Evolutionary conservation across 169 alveolate genomes (phyloP).

Genomic region (Cryptosporidium meleagridis): DNA sequence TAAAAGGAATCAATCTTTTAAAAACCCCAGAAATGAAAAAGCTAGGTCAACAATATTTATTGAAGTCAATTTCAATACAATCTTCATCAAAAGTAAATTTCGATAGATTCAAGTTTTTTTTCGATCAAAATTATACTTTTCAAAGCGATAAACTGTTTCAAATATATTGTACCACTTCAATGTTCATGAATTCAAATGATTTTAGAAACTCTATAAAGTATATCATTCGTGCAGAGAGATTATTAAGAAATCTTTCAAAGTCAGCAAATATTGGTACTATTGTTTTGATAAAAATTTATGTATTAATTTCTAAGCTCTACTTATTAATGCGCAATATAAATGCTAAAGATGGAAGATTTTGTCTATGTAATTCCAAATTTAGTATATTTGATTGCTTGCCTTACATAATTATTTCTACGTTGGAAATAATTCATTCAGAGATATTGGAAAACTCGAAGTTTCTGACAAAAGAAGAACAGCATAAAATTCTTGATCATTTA

Average conservation of each 20-base stretch:
- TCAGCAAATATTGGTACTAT: background rate
- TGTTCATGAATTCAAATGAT: conserved; percentile 11
- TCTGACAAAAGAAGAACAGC: background rate
- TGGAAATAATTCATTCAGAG: conserved; percentile 4
- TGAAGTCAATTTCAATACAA: background rate
- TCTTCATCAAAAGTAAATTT: background rate
- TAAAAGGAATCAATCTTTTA: conserved; percentile 18
- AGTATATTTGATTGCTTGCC: conserved; percentile 24
- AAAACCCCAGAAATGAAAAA: conserved; percentile 3
- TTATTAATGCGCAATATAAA: background rate
- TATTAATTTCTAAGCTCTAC: conserved; percentile 26
- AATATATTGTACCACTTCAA: conserved; percentile 9
- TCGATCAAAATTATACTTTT: background rate
- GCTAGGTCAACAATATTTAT: conserved; percentile 6
- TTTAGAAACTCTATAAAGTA: background rate
- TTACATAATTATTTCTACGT: background rate
- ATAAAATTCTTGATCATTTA: conserved; percentile 6
- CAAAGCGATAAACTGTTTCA: background rate
- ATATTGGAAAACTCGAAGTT: background rate
- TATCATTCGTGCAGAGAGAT: conserved; percentile 4
- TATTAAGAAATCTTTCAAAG: background rate
- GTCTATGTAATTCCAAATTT: background rate
- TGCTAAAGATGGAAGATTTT: conserved; percentile 4
- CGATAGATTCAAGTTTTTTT: background rate
- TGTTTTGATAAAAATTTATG: conserved; percentile 9